Base-by-base conservation (phyloP, 2,329 filamentous ascomycete species). In the Fusarium xyrophilum region DNA sequence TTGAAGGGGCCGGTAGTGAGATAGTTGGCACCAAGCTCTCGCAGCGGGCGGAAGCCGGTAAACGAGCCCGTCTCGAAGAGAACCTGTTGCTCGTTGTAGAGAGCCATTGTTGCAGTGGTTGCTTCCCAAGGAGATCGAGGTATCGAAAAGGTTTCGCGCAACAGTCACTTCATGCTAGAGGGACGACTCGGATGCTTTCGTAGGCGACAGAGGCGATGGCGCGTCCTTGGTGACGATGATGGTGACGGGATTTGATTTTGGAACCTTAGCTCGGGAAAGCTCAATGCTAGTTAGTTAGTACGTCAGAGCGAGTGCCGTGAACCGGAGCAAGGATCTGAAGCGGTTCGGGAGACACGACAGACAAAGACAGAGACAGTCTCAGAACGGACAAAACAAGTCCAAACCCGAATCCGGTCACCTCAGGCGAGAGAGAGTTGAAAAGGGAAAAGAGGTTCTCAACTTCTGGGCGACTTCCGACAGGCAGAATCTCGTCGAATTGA, bases 61-160 rank as follows among this genome's bases (percentile, higher is more conserved):
- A 90, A 86, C 62, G 88, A 90, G 72, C 88, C 88, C 58, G 87
- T 86, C 73, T 82, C 81, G 73, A 82, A 79, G 63, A 87, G 76
- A 74, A 82, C 79, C 79, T 83, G 79, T 77, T 86, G 84, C 67
- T 75, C 70, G 63, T 61, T 63, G 70, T 74, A 73, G 59, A 70
- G 46, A 70, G 73, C 74, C 78, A 80, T 76, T 68, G 69, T 69
- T 48, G 48, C 50, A 43, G 55, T 28, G 28, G 39, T 54, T 38
- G 43, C 53, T 65, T 52, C 66, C 67, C 53, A 43, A 15, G 7
- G 39, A 55, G 38, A 52, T 55, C 50, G 40, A 56, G 47, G 35
- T 54, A 44, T 50, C 53, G 54, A 35, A 44, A 44, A n/a, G 76
- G 80, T 21, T 83, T 88, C 73, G 86, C 86, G 71, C 77, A 79